Evolutionary conservation across 495 filamentous ascomycete species (phyloP).

Genomic region (Bryoglossum gracile): DNA sequence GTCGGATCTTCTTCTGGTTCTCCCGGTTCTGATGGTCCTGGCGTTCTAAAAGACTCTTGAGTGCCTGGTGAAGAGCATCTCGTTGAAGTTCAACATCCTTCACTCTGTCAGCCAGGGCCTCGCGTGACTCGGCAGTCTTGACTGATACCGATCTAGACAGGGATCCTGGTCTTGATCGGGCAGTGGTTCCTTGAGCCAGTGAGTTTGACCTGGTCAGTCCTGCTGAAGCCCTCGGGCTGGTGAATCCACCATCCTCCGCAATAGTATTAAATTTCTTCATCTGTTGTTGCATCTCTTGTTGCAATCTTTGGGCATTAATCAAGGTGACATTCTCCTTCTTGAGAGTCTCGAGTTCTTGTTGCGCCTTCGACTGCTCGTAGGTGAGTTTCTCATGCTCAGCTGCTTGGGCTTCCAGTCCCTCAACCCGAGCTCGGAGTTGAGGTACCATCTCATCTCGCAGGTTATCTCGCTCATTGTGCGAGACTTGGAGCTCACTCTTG

Average conservation of each 20-base stretch:
- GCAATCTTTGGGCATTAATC: conserved; percentile 46
- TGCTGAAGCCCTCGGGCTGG: conserved; percentile 22
- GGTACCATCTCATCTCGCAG: conserved; percentile 81
- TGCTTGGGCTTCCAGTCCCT: conserved; percentile 66
- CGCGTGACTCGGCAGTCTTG: conserved; percentile 48
- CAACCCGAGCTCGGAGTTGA: conserved; percentile 61
- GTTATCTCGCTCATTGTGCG: conserved; percentile 84
- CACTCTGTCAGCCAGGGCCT: conserved; percentile 70
- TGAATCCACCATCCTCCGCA: conserved; percentile 44
- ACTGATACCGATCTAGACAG: conserved; percentile 23
- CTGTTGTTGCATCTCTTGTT: conserved; percentile 41
- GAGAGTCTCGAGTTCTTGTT: conserved; percentile 69
- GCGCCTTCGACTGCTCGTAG: conserved; percentile 70
- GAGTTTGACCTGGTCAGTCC: conserved; percentile 58
- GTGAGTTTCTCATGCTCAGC: conserved; percentile 58
- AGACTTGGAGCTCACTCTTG: conserved; percentile 70
- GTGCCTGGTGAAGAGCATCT: conserved; percentile 79
- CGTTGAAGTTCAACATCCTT: conserved; percentile 92
- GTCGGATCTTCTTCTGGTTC: conserved; percentile 65
- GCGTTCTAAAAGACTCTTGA: conserved; percentile 80
- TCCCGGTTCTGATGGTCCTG: conserved; percentile 76
- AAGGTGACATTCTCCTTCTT: conserved; percentile 35
- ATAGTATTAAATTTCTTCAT: conserved; percentile 51
- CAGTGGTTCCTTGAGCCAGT: conserved; percentile 31
- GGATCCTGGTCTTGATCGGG: conserved; percentile 20